Evolutionary conservation across 768 basidiomycete genomes (phyloP).

Genomic region (Podaxis sp.): DNA sequence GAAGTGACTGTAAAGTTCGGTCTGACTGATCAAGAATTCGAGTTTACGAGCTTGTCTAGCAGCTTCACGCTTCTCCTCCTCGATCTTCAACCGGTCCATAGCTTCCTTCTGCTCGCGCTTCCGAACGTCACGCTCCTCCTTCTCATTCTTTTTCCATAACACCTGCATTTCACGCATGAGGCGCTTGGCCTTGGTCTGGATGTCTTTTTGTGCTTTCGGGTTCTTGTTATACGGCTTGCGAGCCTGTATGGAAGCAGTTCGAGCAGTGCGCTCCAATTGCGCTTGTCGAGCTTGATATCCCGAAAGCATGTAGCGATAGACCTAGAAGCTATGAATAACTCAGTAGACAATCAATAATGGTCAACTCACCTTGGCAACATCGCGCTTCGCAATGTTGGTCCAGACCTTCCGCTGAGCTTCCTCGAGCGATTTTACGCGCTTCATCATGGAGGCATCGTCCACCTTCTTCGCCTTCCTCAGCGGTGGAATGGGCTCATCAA

Average conservation of each 20-base stretch:
- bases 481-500: constrained; percentile 67
- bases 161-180: constrained; percentile 95
- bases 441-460: constrained; percentile 68
- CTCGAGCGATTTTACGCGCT: constrained; percentile 74
- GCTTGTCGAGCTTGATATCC: constrained; percentile 65
- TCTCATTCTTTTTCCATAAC: constrained; percentile 98
- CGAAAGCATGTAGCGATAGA: constrained; percentile 72
- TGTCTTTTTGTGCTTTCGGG: constrained; percentile 76
- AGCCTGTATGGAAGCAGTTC: constrained; percentile 72
- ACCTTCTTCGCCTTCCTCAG: constrained; percentile 76
- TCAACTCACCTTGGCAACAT: constrained; percentile 71
- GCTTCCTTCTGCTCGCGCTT: constrained; percentile 96
- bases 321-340: constrained; percentile 39
- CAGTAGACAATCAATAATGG: background rate
- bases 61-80: constrained; percentile 92
- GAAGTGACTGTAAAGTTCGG: constrained; percentile 98
- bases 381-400: constrained; percentile 82
- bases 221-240: constrained; percentile 73
- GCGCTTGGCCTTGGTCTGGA: constrained; percentile 81
- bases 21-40: constrained; percentile 98
- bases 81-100: constrained; percentile 78
- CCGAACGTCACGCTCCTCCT: constrained; percentile 89
- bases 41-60: constrained; percentile 93
- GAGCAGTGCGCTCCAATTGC: constrained; percentile 76
- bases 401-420: constrained; percentile 88